Base-by-base conservation (phyloP, 805 yeast species). In the Yamadazyma phyllophila region DNA sequence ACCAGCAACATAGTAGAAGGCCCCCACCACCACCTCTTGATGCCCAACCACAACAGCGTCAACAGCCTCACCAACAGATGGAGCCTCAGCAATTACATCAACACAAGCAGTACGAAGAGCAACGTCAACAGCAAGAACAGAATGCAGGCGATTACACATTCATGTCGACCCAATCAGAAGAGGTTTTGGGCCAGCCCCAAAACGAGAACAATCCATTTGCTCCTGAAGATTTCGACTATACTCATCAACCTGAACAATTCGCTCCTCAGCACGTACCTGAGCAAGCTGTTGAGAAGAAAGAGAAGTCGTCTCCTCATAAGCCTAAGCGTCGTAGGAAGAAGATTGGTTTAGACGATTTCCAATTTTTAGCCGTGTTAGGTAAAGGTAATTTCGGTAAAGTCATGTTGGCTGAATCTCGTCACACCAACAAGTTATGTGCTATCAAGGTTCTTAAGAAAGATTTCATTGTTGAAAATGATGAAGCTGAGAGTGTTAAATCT, bases 331-430 rank as follows among this genome's bases (percentile, higher is more conserved):
- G 69, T 56, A 81, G 88, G 55, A 81, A 85, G 58, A 85, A 83
- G 64, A 81, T 91, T 45, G 97, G 99, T 0, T 76, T 94, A 46
- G 98, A 94, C 63, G 98, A 94, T 66, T 94, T 94, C 76, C 85
- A 88, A 55, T 86, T 94, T 60, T 69, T 94, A 55, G 96, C 97
- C 8, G 99, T 94, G 8, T 76, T 94, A 47, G 99, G 99, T 57
- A 94, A 91, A 63, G 99, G 99, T 69, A 94, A 94, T 65, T 94
- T 94, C 64, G 99, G 99, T 67, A 94, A 94, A 62, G 99, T 94
- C 46, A 88, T 94, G 91, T 77, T 94, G 55, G 98, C 97, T 1
- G 96, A 92, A 67, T 87, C 96, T 12, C 83, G 92, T 61, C 85
- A 83, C 50, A 82, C 92, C 0, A 78, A 80, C 43, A 79, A 81